Evolutionary conservation across 2,329 filamentous ascomycete genomes (phyloP), one percentile per base, ranked within the genome.

Genomic region (Coniochaeta prunicola): DNA sequence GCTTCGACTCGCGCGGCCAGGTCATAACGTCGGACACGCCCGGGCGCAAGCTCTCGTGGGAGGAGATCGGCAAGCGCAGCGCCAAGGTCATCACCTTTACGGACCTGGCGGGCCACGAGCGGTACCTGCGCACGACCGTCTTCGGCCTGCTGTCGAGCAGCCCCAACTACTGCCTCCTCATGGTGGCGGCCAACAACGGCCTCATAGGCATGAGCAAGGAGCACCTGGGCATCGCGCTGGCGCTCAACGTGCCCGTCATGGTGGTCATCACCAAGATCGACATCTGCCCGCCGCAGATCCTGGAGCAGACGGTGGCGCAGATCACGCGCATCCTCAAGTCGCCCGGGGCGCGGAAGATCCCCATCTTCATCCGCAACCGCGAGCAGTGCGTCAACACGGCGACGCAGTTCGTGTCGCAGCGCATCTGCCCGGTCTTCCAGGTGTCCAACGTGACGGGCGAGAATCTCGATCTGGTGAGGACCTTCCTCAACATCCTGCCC

Each of bases 161-260:
- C 76, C 94, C 94, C 0, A 96, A 97, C 69, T 99, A 97, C 77
- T 97, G 94, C 71, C 76, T 99, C 30, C 84, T 99, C 54, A 99
- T 99, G 94, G 94, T 99, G 0, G 94, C 94, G 13, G 94, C 94
- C 19, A 99, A 99, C 68, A 97, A 99, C 69, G 94, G 94, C 3
- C 79, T 99, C 53, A 90, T 97, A 53, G 94, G 94, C 21, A 99
- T 97, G 94, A 96, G 91, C 74, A 96, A 96, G 80, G 94, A 99
- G 77, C 94, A 99, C 73, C 78, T 99, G 4, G 94, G 94, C 17
- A 96, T 99, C 63, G 93, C 94, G 0, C 78, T 97, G 33, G 92
- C 94, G 0, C 79, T 99, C 57, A 97, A 97, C 68, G 93, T 99
- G 12, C 94, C 94, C 0, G 91, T 99, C 66, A 96, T 99, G 91